phyloP scores from a whole-genome alignment of 2,329 filamentous ascomycete genomes.

The Zymoseptoria tritici region DNA sequence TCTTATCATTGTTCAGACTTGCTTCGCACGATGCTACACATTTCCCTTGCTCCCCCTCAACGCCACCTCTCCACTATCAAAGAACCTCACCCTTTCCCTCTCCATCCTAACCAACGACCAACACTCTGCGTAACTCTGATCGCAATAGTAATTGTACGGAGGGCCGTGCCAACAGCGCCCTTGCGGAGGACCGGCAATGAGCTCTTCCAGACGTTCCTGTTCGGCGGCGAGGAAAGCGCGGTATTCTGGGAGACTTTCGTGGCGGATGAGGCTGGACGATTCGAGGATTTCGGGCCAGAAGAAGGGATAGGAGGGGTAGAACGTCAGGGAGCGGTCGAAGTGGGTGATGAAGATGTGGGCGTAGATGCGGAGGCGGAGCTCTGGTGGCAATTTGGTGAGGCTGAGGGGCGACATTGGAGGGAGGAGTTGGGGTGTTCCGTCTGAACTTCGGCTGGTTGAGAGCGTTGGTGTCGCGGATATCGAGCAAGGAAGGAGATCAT shows the following conservation, averaged over 20 bases:
- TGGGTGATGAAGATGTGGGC: conserved; percentile 1
- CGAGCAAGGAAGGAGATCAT: neutral
- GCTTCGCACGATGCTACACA: neutral
- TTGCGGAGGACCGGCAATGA: neutral
- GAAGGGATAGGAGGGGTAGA: neutral
- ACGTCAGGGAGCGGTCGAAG: neutral
- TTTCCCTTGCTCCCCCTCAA: neutral
- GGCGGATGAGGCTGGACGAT: neutral
- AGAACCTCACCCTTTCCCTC: neutral
- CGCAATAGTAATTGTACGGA: neutral
- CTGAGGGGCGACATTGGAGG: neutral
- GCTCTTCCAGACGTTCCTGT: neutral
- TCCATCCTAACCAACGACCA: neutral
- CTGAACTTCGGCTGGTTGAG: too few species aligned
- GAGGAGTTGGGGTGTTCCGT: neutral
- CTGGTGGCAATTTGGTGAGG: conserved; percentile 13
- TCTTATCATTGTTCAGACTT: neutral
- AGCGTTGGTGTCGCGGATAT: too few species aligned
- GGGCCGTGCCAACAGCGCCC: neutral
- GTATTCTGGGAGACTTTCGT: neutral
- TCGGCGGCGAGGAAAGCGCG: neutral
- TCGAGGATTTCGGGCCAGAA: neutral
- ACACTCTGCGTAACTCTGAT: neutral
- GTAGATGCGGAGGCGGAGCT: conserved; percentile 13
- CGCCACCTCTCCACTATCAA: neutral